phyloP scores from a whole-genome alignment of 495 filamentous ascomycete genomes.

The Lasiosphaeria miniovina region DNA sequence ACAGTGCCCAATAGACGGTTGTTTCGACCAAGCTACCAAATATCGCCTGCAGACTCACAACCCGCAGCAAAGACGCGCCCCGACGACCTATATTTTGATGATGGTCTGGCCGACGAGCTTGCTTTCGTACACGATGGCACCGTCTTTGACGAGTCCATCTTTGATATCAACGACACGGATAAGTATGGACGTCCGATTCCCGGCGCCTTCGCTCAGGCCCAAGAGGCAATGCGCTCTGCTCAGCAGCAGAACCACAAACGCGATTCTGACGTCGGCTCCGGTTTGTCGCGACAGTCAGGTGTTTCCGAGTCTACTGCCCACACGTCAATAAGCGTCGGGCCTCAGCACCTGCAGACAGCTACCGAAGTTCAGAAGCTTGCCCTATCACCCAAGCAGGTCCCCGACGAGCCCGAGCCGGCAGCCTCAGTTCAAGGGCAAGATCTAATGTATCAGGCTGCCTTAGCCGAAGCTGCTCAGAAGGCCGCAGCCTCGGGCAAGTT shows the following conservation, averaged over 20 bases:
- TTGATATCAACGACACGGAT: constrained; percentile 64
- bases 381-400: constrained; percentile 19
- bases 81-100: constrained; percentile 81
- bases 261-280: constrained; percentile 39
- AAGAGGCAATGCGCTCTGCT: constrained; percentile 34
- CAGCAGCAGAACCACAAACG: constrained; percentile 31
- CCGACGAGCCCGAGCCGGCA: constrained; percentile 14
- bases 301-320: constrained; percentile 39
- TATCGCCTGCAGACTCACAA: constrained; percentile 23
- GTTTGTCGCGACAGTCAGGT: constrained; percentile 36
- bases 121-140: constrained; percentile 49
- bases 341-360: constrained; percentile 17
- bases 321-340: constrained; percentile 34
- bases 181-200: constrained; percentile 52
- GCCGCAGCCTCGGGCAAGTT: constrained; percentile 71
- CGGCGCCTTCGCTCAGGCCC: constrained; percentile 44
- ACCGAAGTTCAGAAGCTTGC: constrained; percentile 13
- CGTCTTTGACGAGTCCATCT: constrained; percentile 74
- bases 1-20: background rate
- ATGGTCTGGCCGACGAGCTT: constrained; percentile 59
- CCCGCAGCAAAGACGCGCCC: constrained; percentile 32
- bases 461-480: constrained; percentile 72
- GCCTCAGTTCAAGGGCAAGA: constrained; percentile 42
- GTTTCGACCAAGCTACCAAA: constrained; percentile 10
- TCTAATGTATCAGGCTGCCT: constrained; percentile 73